Conservation (phyloP, 768 basidiomycete genomes). For the Gloeophyllum trabeum region DNA sequence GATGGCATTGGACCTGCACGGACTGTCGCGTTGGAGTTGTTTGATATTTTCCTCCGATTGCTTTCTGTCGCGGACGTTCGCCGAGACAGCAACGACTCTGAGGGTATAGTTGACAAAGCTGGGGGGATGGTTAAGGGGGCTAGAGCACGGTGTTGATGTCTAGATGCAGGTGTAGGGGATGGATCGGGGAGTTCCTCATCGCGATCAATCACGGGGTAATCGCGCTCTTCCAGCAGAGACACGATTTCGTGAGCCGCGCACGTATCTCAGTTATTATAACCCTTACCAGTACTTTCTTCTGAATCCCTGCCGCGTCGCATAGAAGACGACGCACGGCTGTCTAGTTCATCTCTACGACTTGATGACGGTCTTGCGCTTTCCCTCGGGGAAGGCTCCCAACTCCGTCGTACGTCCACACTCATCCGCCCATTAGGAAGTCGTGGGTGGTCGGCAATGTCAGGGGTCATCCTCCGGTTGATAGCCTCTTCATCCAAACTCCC, state of each 20-base stretch:
- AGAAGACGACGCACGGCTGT: conserved; percentile 1
- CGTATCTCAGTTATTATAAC: not conserved
- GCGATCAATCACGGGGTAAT: conserved; percentile 20
- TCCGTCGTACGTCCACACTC: conserved; percentile 36
- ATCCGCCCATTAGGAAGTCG: no score
- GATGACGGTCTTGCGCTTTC: conserved; percentile 17
- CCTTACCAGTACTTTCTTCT: not conserved
- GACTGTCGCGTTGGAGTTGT: conserved; percentile 31
- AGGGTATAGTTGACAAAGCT: conserved; percentile 47
- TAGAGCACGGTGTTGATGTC: conserved; percentile 26
- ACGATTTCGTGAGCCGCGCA: conserved; percentile 16
- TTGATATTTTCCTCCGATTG: conserved; percentile 31
- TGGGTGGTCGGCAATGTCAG: conserved; percentile 36
- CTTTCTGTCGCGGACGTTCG: conserved; percentile 13
- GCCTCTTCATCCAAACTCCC: conserved; percentile 44
- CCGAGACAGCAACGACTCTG: conserved; percentile 32
- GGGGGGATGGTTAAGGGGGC: conserved; percentile 44
- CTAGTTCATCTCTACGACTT: conserved; percentile 9
- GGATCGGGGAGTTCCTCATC: conserved; percentile 34
- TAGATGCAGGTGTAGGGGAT: conserved; percentile 32
- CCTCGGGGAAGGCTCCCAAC: conserved; percentile 27
- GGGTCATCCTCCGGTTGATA: conserved; percentile 18
- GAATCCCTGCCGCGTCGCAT: not conserved
- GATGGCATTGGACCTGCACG: conserved; percentile 25
- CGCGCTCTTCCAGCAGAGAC: conserved; percentile 44